Percentiles rank a stretch among this genome's conserved stretches.
Evolutionary conservation across 108 stramenopile genomes (phyloP).

Genomic region (Pseudonitzschia multiseries): DNA sequence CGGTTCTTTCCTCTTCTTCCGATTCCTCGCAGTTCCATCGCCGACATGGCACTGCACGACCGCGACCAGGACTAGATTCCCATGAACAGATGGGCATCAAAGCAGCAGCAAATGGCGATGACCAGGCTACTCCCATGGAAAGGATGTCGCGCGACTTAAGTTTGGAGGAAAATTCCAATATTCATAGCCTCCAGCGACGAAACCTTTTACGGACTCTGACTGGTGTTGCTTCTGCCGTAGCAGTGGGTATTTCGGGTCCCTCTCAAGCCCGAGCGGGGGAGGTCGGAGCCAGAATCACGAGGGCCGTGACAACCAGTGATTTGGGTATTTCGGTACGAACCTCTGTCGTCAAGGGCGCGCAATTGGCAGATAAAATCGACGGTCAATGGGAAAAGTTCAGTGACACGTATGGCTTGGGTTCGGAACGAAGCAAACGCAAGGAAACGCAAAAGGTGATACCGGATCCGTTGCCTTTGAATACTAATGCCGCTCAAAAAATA

Average conservation of each 20-base stretch:
- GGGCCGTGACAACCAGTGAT: conserved; percentile 58
- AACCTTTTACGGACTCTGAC: neutral
- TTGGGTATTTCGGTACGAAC: conserved; percentile 56
- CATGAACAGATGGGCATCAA: neutral
- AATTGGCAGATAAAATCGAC: conserved; percentile 74
- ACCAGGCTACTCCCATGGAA: neutral
- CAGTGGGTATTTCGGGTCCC: neutral
- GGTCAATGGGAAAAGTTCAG: conserved; percentile 79
- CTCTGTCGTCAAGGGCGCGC: conserved; percentile 79
- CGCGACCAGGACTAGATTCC: neutral
- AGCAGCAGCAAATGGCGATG: neutral
- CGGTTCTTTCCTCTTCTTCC: too few relatives aligned
- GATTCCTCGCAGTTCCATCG: neutral
- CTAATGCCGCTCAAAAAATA: conserved; percentile 30
- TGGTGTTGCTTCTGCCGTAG: neutral
- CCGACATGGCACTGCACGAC: neutral
- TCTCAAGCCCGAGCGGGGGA: conserved; percentile 40
- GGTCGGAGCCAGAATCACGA: conserved; percentile 52
- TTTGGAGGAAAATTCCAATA: neutral
- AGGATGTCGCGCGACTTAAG: neutral
- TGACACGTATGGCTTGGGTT: conserved; percentile 66
- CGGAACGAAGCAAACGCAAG: conserved; percentile 40
- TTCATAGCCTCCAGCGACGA: neutral
- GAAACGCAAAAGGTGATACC: conserved; percentile 47
- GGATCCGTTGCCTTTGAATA: conserved; percentile 36